Conservation (phyloP, 129 eudicot genomes). For the Deinandra increscens region DNA sequence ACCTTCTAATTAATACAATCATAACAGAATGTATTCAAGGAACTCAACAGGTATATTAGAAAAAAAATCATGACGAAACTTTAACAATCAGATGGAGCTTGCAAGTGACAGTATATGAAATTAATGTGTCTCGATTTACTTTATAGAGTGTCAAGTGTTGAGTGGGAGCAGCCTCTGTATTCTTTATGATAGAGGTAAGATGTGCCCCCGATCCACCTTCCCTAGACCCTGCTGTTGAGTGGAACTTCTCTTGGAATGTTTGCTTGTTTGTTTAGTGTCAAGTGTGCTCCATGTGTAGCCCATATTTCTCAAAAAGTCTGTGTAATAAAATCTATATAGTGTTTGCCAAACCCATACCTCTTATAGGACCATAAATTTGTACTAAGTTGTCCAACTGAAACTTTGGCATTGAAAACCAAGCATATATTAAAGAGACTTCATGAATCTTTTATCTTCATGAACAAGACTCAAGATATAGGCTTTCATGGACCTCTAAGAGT, state of each 20-base stretch:
- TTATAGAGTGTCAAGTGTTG: not conserved
- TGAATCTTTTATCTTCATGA: not conserved
- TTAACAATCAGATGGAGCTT: conserved; percentile 11
- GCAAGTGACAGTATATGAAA: conserved; percentile 12
- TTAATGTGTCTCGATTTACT: not conserved
- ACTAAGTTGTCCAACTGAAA: conserved; percentile 2
- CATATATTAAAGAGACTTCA: not conserved
- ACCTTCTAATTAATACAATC: not conserved
- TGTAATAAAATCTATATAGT: not conserved
- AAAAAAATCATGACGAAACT: not conserved
- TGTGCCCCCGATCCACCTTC: no score
- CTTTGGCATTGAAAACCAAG: not conserved
- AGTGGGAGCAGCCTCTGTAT: no score
- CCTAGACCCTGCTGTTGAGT: no score
- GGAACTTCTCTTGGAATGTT: no score
- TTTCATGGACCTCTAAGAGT: not conserved
- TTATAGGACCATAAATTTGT: conserved; percentile 3
- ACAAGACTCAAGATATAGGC: not conserved
- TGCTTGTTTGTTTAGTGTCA: no score
- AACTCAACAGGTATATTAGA: not conserved
- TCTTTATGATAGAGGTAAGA: no score
- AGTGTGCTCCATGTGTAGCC: not conserved
- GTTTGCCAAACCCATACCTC: not conserved
- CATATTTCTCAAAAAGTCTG: not conserved
- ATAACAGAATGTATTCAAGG: not conserved